A percentile compares a stretch with the other conserved stretches of the same genome.
phyloP scores from a whole-genome alignment of 257 asterid species.

The Linderniella brevidens region DNA sequence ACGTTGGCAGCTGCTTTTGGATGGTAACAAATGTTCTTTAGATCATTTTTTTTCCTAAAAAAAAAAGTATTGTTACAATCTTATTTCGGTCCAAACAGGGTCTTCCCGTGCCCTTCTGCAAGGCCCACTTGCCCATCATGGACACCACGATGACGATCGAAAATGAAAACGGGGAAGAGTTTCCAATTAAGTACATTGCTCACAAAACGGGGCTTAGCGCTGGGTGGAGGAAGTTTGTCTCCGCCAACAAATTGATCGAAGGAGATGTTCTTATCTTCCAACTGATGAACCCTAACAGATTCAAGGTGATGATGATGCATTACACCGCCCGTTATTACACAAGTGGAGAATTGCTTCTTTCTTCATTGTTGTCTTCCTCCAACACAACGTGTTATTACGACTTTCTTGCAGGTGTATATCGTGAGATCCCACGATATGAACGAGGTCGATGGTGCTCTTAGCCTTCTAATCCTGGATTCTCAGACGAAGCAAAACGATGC shows the following conservation, averaged over 20 bases:
- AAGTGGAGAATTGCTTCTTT: too few species aligned
- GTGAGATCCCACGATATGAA: slow-evolving; percentile 58
- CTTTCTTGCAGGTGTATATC: slow-evolving; percentile 30
- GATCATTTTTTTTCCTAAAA: slow-evolving; percentile 1
- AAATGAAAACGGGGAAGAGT: slow-evolving; percentile 54
- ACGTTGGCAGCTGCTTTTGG: slow-evolving; percentile 78
- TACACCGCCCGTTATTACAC: neutral
- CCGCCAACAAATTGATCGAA: slow-evolving; percentile 60
- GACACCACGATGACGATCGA: slow-evolving; percentile 44
- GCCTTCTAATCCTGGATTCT: slow-evolving; percentile 64
- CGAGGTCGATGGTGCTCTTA: slow-evolving; percentile 87
- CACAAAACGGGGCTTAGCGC: slow-evolving; percentile 85
- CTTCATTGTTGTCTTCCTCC: neutral
- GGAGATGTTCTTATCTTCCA: slow-evolving; percentile 82
- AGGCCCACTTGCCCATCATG: slow-evolving; percentile 40
- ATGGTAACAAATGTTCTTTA: slow-evolving; percentile 24
- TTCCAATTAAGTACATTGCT: slow-evolving; percentile 50
- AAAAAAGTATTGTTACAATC: slow-evolving; percentile 5
- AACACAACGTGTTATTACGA: neutral
- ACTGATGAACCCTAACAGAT: slow-evolving; percentile 31
- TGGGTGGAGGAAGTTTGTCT: slow-evolving; percentile 82
- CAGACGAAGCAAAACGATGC: slow-evolving; percentile 47
- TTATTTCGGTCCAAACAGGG: slow-evolving; percentile 35
- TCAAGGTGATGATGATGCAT: slow-evolving; percentile 62
- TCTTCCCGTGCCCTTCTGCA: slow-evolving; percentile 82